Evolutionary conservation across 306 rosid genomes (phyloP).

Genomic region (Sicyos baderoa): DNA sequence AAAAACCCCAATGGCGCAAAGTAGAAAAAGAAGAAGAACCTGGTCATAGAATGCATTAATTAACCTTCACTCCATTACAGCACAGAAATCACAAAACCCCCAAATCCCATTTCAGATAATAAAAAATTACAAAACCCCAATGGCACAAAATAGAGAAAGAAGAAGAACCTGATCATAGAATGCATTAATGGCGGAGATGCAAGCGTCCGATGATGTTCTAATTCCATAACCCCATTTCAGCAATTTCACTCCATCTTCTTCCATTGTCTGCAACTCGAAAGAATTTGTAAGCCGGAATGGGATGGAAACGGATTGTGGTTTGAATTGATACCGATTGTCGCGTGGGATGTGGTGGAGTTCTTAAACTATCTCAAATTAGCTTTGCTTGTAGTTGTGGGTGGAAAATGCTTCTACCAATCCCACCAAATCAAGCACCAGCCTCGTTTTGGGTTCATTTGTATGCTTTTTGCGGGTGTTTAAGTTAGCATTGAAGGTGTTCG

Average conservation of each 20-base stretch:
- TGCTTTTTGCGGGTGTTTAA: constrained; percentile 53
- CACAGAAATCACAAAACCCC: background rate
- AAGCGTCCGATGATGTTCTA: constrained; percentile 54
- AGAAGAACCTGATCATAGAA: constrained; percentile 57
- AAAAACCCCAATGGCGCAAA: constrained; percentile 2
- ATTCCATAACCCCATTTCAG: constrained; percentile 65
- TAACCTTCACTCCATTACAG: constrained; percentile 9
- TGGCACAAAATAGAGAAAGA: background rate
- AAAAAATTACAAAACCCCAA: background rate
- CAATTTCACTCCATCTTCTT: constrained; percentile 34
- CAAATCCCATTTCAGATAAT: constrained; percentile 23
- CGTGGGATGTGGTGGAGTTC: background rate
- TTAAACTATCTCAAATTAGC: background rate
- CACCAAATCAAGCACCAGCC: constrained; percentile 21
- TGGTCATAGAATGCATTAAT: constrained; percentile 59
- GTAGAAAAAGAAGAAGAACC: constrained; percentile 23
- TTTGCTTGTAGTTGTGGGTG: constrained; percentile 5
- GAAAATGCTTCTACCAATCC: constrained; percentile 27
- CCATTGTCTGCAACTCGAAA: constrained; percentile 28
- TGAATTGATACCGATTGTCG: background rate
- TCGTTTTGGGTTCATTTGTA: constrained; percentile 47
- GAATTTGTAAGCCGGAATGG: background rate
- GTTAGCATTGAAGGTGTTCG: constrained; percentile 49
- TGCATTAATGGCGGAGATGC: constrained; percentile 64
- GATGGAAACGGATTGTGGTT: background rate